Base-by-base conservation (phyloP, 306 rosid genomes). In the Begonia masoniana region DNA sequence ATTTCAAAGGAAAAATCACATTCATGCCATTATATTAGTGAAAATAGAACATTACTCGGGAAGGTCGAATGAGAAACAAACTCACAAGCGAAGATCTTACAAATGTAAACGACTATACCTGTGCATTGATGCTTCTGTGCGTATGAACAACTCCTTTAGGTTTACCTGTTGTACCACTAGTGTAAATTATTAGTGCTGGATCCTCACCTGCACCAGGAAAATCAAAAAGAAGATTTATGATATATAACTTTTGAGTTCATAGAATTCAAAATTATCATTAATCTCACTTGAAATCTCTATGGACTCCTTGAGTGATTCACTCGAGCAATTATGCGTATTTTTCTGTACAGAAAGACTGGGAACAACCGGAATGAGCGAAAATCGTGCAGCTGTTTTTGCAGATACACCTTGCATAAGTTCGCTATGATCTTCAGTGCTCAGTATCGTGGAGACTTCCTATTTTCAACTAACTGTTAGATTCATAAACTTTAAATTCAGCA, bases 61-160 rank as follows among this genome's bases (percentile, higher is more conserved):
- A 31, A 31, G 9, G 39, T 31, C 8, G 39, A 31, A 31, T 21
- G 9, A 31, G 8, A 31, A 31, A 31, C 39, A 5, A 1, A 5
- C 39, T 6, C 39, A 31, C 39, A 31, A 31, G 7, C 39, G 39
- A 31, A 31, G 7, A 31, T 31, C 9, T 52, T 57, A 21, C 52
- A 45, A 63, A 45, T 63, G 47, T 41, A 68, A 50, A 41, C 45
- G 43, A 13, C 19, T 65, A 65, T 73, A 85, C 97, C 91, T 91
- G 97, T 21, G 96, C 69, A 63, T 68, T 50, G 47, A 91, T 78
- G 77, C 96, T 77, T 68, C 61, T 61, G 72, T 91, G 97, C 0
- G 97, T 91, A 72, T 91, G 97, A 60, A 91, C 94, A 67, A 77
- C 97, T 62, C 97, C 97, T 70, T 91, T 91, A 12, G 96, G 97